phyloP scores from a whole-genome alignment of 1,284 basidiomycete species.

The Fomitiporia mediterranea region DNA sequence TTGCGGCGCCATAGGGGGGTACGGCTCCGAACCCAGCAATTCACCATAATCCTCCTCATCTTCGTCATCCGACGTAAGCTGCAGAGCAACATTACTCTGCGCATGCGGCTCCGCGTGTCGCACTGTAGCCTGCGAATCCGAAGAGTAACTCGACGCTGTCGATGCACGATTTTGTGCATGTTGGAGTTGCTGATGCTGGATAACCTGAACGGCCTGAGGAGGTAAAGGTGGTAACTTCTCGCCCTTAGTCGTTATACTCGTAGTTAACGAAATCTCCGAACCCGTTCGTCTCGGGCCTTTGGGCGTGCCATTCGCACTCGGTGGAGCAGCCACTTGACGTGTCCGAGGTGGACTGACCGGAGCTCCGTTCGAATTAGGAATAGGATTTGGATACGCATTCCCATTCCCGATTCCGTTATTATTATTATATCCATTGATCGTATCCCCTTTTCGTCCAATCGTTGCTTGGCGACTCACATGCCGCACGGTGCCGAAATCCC shows the following conservation, averaged over 20 bases:
- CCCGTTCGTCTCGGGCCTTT: constrained; percentile 37
- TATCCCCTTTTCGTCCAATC: constrained; percentile 47
- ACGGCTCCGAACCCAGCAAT: constrained; percentile 12
- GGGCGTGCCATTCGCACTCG: constrained; percentile 25
- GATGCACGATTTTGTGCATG: constrained; percentile 25
- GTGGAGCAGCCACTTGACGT: constrained; percentile 7
- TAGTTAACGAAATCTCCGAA: constrained; percentile 43
- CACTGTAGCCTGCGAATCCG: constrained; percentile 59
- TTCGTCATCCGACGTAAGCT: constrained; percentile 53
- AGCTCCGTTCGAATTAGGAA: background rate
- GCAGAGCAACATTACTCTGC: constrained; percentile 40
- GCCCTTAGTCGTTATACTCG: constrained; percentile 47
- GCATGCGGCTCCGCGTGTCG: constrained; percentile 41
- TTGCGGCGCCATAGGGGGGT: constrained; percentile 30
- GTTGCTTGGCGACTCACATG: constrained; percentile 54
- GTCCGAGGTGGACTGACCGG: constrained; percentile 14
- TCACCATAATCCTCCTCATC: constrained; percentile 42
- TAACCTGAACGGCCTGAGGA: constrained; percentile 28
- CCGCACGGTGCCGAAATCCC: constrained; percentile 92
- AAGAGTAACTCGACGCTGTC: constrained; percentile 33
- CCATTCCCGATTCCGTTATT: constrained; percentile 23
- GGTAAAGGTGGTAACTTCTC: constrained; percentile 57
- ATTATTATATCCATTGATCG: constrained; percentile 22
- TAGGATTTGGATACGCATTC: constrained; percentile 5
- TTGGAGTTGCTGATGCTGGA: background rate